Percentiles rank a stretch among this genome's conserved stretches.
Evolutionary conservation across 106 monocot genomes (phyloP).

Genomic region (Acorus calamus): DNA sequence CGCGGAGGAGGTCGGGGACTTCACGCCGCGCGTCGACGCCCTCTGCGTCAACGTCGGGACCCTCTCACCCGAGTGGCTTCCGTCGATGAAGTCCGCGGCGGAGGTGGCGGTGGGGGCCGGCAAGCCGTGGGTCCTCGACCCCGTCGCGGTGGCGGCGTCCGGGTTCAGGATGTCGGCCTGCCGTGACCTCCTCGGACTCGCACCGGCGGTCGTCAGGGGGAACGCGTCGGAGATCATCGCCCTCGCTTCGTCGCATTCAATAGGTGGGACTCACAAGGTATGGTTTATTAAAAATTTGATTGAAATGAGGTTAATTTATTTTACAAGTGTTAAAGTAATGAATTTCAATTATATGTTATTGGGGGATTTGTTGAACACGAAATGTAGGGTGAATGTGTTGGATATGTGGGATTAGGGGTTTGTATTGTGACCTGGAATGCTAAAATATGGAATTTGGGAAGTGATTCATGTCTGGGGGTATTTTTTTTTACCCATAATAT

Average conservation of each 20-base stretch:
- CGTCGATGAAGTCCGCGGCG: constrained; percentile 68
- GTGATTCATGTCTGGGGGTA: too few relatives aligned
- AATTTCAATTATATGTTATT: too few relatives aligned
- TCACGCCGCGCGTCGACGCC: constrained; percentile 59
- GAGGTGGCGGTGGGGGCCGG: constrained; percentile 15
- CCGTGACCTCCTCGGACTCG: constrained; percentile 26
- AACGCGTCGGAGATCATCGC: constrained; percentile 81
- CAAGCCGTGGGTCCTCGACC: constrained; percentile 88
- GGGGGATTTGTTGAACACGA: too few relatives aligned
- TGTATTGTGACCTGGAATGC: too few relatives aligned
- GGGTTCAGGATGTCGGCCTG: constrained; percentile 63
- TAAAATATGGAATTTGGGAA: too few relatives aligned
- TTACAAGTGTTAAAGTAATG: too few relatives aligned
- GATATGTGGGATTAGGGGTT: too few relatives aligned
- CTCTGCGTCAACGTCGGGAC: constrained; percentile 82
- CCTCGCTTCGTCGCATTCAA: constrained; percentile 17
- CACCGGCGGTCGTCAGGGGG: constrained; percentile 64
- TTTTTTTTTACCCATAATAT: too few relatives aligned
- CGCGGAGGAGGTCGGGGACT: constrained; percentile 58
- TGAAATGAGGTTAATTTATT: too few relatives aligned
- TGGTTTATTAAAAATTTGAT: too few relatives aligned
- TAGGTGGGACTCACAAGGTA: too few relatives aligned
- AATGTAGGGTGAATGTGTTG: too few relatives aligned
- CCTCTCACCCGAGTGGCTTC: constrained; percentile 56
- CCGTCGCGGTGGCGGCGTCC: constrained; percentile 76